A percentile compares a stretch with the other conserved stretches of the same genome.
Conservation (phyloP, 495 filamentous ascomycete genomes). For the Schizothecium vesticola region DNA sequence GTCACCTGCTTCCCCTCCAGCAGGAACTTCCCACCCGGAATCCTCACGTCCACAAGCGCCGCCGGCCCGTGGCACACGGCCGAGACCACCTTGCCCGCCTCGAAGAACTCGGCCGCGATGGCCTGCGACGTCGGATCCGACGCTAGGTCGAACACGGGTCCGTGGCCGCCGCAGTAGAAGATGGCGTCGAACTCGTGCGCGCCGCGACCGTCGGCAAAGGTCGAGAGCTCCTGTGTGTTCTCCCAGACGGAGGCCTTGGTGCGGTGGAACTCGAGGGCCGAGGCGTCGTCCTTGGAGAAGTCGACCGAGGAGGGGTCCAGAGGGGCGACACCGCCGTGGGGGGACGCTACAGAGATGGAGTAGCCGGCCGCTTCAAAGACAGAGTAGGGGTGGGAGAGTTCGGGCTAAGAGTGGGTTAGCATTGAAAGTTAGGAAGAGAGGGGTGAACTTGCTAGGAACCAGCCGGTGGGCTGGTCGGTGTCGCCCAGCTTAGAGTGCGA, state of each 20-base stretch:
- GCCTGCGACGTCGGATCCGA: slow-evolving; percentile 45
- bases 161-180: slow-evolving; percentile 72
- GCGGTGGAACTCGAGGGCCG: slow-evolving; percentile 48
- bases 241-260: slow-evolving; percentile 55
- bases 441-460: slow-evolving; percentile 51
- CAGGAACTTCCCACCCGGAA: slow-evolving; percentile 45
- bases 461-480: slow-evolving; percentile 54
- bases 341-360: slow-evolving; percentile 59
- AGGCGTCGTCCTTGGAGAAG: slow-evolving; percentile 50
- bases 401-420: slow-evolving; percentile 42
- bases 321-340: slow-evolving; percentile 60
- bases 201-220: slow-evolving; percentile 39
- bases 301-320: slow-evolving; percentile 63
- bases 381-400: slow-evolving; percentile 66
- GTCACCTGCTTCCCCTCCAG: slow-evolving; percentile 56
- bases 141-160: slow-evolving; percentile 71
- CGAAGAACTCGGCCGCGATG: slow-evolving; percentile 57
- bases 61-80: slow-evolving; percentile 68
- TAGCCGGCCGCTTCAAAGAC: slow-evolving; percentile 47
- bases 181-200: slow-evolving; percentile 61
- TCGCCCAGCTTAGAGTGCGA: slow-evolving; percentile 52
- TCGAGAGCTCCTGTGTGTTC: slow-evolving; percentile 50
- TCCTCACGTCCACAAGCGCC: slow-evolving; percentile 54
- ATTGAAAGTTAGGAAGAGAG: background rate
- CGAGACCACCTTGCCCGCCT: slow-evolving; percentile 54